Percentiles rank a stretch among this genome's conserved stretches.
Conservation (phyloP, 352 stramenopile species). For the Blastocystis sp. region DNA sequence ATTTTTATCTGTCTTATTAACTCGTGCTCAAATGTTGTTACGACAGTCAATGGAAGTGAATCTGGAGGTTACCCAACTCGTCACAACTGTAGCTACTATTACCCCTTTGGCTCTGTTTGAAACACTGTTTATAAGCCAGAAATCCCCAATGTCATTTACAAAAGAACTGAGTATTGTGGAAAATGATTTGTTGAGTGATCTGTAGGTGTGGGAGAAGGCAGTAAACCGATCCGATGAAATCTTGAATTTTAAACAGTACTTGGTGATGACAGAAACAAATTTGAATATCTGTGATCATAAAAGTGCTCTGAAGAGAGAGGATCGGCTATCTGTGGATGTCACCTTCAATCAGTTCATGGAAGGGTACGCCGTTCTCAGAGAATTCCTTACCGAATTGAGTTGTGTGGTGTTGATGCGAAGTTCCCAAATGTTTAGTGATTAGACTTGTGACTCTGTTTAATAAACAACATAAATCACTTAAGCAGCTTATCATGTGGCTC, state of each 20-base stretch:
- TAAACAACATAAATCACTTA: slow-evolving; percentile 4
- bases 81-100: slow-evolving; percentile 11
- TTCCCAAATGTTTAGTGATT: slow-evolving; percentile 4
- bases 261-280: slow-evolving; percentile 44
- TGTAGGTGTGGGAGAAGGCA: slow-evolving; percentile 55
- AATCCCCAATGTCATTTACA: neutral
- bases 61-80: slow-evolving; percentile 25
- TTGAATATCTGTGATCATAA: slow-evolving; percentile 25
- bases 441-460: neutral
- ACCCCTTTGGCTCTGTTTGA: neutral
- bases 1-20: neutral
- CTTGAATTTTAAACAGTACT: slow-evolving; percentile 40
- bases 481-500: neutral
- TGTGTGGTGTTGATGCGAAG: slow-evolving; percentile 14
- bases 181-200: neutral
- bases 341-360: slow-evolving; percentile 58
- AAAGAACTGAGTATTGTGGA: neutral
- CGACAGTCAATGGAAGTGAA: slow-evolving; percentile 51
- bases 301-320: slow-evolving; percentile 1
- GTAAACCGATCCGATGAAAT: slow-evolving; percentile 24
- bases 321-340: slow-evolving; percentile 47
- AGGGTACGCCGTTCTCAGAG: slow-evolving; percentile 23
- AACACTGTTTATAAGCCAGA: neutral
- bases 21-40: slow-evolving; percentile 27
- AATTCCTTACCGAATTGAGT: slow-evolving; percentile 48